A percentile compares a stretch with the other conserved stretches of the same genome.
Conservation (phyloP, 768 basidiomycete genomes). For the Auriscalpium vulgare region DNA sequence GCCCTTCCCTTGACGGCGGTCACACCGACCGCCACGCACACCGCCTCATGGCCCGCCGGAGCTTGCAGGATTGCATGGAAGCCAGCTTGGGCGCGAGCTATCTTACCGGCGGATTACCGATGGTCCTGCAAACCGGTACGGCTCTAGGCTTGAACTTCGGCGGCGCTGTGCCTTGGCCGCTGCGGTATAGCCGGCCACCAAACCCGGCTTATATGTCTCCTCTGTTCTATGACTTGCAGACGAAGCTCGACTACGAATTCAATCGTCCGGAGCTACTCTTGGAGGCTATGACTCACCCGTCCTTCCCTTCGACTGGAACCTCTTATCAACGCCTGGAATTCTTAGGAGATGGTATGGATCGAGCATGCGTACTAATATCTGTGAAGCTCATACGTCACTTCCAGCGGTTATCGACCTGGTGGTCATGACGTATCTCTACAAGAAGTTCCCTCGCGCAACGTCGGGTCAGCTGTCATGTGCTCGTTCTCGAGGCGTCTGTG, state of each 20-base stretch:
- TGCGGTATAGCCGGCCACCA: conserved; percentile 38
- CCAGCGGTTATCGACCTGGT: conserved; percentile 66
- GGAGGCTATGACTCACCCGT: conserved; percentile 84
- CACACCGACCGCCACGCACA: conserved; percentile 24
- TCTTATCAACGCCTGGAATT: conserved; percentile 88
- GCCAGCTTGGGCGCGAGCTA: conserved; percentile 75
- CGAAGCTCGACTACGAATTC: conserved; percentile 64
- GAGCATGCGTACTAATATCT: neutral
- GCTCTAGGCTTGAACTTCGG: conserved; percentile 68
- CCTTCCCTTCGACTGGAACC: conserved; percentile 46
- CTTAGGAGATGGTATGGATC: conserved; percentile 71
- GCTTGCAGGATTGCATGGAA: conserved; percentile 86
- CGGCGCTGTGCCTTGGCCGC: conserved; percentile 57
- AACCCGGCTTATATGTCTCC: conserved; percentile 30
- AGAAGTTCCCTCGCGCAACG: conserved; percentile 59
- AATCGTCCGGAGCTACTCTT: conserved; percentile 51
- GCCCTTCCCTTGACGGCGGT: conserved; percentile 23
- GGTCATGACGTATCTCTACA: conserved; percentile 63
- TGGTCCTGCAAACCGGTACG: conserved; percentile 58
- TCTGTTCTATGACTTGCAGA: conserved; percentile 50
- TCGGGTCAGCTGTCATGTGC: conserved; percentile 73
- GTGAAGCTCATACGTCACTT: conserved; percentile 6
- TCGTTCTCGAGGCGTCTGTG: conserved; percentile 64
- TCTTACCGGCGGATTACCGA: conserved; percentile 59
- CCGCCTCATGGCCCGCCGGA: conserved; percentile 54